Evolutionary conservation across 2,329 filamentous ascomycete genomes (phyloP).

Genomic region (Epichloe coenophiala): DNA sequence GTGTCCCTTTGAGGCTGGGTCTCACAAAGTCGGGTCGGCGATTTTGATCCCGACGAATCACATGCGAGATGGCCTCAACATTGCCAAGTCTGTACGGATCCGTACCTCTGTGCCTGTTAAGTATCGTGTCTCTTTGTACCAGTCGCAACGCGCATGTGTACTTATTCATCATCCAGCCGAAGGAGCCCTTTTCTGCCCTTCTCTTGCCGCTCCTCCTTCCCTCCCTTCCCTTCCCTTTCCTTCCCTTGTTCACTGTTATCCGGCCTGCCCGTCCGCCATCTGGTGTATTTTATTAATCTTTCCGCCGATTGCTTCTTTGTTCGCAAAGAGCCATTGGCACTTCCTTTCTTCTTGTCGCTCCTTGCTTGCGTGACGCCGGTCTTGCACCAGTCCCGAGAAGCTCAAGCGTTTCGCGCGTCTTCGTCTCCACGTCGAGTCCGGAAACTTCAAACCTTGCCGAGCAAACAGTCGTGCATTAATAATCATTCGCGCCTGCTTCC

Average conservation of each 20-base stretch:
- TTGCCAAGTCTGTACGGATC: no score
- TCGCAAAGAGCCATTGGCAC: slow-evolving; percentile 1
- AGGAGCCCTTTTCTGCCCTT: slow-evolving; percentile 2
- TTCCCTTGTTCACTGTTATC: slow-evolving; percentile 12
- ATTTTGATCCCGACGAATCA: slow-evolving; percentile 16
- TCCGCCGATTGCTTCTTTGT: neutral
- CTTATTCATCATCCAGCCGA: slow-evolving; percentile 1
- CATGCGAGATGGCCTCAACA: slow-evolving; percentile 12
- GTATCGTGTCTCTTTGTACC: neutral
- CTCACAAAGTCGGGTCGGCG: neutral
- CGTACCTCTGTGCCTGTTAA: neutral
- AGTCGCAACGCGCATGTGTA: neutral
- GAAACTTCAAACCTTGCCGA: slow-evolving; percentile 4
- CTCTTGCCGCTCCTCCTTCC: slow-evolving; percentile 7
- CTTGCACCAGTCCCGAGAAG: neutral
- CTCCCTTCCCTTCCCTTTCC: slow-evolving; percentile 7
- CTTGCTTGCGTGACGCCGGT: slow-evolving; percentile 12
- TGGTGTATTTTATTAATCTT: slow-evolving; percentile 11
- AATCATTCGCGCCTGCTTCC: neutral
- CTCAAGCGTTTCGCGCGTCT: neutral
- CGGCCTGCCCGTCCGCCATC: slow-evolving; percentile 7
- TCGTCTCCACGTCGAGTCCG: neutral
- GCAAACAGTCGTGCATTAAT: neutral
- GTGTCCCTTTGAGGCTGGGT: neutral
- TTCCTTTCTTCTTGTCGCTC: slow-evolving; percentile 23